Evolutionary conservation across 345 rosid species (phyloP), one percentile per base, ranked within the genome.

Genomic region (Camelina neglecta): DNA sequence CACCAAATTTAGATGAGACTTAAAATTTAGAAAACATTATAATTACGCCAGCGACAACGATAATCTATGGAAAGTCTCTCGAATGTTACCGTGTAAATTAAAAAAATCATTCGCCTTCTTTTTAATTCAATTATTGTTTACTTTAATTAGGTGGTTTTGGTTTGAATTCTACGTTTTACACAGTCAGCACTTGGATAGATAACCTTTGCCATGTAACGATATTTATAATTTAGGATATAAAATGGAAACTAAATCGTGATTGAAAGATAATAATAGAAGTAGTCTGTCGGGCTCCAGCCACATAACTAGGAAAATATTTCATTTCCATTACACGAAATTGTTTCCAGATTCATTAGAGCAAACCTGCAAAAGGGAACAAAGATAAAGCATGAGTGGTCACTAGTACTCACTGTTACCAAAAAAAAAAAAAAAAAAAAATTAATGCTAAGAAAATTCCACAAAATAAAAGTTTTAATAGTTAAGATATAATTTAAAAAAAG

Each of bases 341-440:
- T 77, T 70, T 65, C 55, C 5, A 18, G 61, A 65, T 48, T 71
- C 21, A 56, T 64, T 16, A 47, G 66, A 69, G 8, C 7, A 44
- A 44, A 63, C 60, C 44, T 24, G 72, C 72, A 54, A 70, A 76
- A 44, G 23, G 38, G 48, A 68, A 51, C 57, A 50, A 59, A 65
- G 81, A 78, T 72, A 72, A 60, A 78, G 76, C 77, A 72, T 16
- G 77, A 72, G 73, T 78, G 81, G 81, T 76, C 75, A 48, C 55
- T 69, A 47, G 20, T 47, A 63, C 49, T 42, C 49, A 35, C 38
- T 35, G 38, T 1, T 8, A 49, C 1, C 18, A 20, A 5, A 39
- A 36, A 9, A 60, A 15, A 1, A 35, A 36, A 11, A 59, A 31
- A 10, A 24, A 24, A 26, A 26, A 2, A 75, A 7, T 55, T 61